A percentile compares a stretch with the other conserved stretches of the same genome.
phyloP scores from a whole-genome alignment of 164 flowering plant species.

The Kingdonia uniflora region DNA sequence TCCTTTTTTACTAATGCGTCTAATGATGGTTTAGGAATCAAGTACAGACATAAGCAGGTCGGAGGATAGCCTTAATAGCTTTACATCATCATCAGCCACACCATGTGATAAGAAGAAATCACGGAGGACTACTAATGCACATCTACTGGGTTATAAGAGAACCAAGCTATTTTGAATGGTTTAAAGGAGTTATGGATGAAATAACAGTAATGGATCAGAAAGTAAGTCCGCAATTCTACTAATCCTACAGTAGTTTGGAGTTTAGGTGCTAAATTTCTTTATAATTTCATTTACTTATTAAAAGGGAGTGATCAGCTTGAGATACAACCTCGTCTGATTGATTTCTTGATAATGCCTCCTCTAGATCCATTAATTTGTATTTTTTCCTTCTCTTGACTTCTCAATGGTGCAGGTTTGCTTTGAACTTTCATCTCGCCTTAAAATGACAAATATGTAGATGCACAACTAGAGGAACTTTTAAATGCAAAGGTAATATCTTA shows the following conservation, averaged over 20 bases:
- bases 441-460: too few species aligned
- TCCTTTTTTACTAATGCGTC: neutral
- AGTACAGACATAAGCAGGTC: slow-evolving; percentile 57
- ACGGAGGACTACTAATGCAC: slow-evolving; percentile 55
- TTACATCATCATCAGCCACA: slow-evolving; percentile 36
- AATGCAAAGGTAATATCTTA: too few species aligned
- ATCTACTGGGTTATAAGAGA: slow-evolving; percentile 98
- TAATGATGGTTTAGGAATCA: slow-evolving; percentile 41
- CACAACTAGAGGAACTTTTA: too few species aligned
- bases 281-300: neutral
- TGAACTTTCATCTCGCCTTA: too few species aligned
- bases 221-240: slow-evolving; percentile 24
- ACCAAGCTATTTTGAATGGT: slow-evolving; percentile 94
- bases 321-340: too few species aligned
- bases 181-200: slow-evolving; percentile 93
- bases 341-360: too few species aligned
- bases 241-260: too few species aligned
- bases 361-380: too few species aligned
- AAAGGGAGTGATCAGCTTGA: slow-evolving; percentile 90
- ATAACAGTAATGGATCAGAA: slow-evolving; percentile 85
- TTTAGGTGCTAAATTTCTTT: too few species aligned
- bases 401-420: too few species aligned
- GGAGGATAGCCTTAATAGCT: slow-evolving; percentile 58
- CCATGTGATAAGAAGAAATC: slow-evolving; percentile 39
- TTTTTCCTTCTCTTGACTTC: too few species aligned